A percentile compares a stretch with the other conserved stretches of the same genome.
Conservation (phyloP, 1,284 basidiomycete species). For the Boletus sp. region DNA sequence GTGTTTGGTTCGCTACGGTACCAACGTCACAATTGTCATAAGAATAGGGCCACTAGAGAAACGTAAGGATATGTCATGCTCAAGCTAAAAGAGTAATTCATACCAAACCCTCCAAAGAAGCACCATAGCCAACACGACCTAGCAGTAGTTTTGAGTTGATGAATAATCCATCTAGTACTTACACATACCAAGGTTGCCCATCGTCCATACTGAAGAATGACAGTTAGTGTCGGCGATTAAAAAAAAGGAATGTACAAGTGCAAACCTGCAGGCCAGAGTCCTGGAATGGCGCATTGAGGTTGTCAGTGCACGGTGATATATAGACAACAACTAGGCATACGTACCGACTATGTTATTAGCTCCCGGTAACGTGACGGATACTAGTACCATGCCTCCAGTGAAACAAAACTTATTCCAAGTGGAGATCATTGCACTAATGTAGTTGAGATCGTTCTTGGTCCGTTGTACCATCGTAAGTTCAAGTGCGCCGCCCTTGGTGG, state of each 20-base stretch:
- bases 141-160: background rate
- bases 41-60: conserved; percentile 42
- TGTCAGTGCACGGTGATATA: conserved; percentile 27
- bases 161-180: background rate
- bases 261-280: conserved; percentile 35
- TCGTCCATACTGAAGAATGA: conserved; percentile 45
- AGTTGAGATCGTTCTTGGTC: conserved; percentile 70
- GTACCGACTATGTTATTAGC: conserved; percentile 48
- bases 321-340: conserved; percentile 43
- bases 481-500: conserved; percentile 74
- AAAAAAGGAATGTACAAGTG: background rate
- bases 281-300: conserved; percentile 10
- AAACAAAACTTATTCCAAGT: conserved; percentile 96
- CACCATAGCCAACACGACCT: conserved; percentile 60
- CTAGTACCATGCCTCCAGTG: conserved; percentile 76
- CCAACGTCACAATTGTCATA: conserved; percentile 59
- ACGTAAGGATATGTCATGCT: background rate
- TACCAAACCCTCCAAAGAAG: conserved; percentile 58
- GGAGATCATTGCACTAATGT: conserved; percentile 66
- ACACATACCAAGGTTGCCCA: conserved; percentile 56
- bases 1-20: conserved; percentile 51
- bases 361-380: conserved; percentile 81
- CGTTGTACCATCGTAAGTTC: conserved; percentile 73
- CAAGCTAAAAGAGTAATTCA: background rate
- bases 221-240: conserved; percentile 14